Evolutionary conservation across 176 grass and related monocot genomes (phyloP), one percentile per base, ranked within the genome.

Genomic region (Triticum urartu): DNA sequence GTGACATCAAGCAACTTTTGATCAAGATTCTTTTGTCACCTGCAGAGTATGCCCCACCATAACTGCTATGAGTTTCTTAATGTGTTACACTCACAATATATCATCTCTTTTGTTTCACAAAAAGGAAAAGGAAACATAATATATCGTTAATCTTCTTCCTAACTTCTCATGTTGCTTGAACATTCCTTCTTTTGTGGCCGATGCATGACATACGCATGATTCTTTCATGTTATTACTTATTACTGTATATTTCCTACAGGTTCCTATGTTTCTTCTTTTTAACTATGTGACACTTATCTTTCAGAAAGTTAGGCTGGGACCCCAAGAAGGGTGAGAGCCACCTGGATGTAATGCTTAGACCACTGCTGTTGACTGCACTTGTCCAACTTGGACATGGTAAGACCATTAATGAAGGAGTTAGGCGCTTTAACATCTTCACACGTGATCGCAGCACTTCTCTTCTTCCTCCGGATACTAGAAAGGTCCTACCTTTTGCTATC

Each of bases 291-390:
- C 61, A 50, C 79, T 20, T 75, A 5, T 68, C 83, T 84, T 71
- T 80, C 86, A 98, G 96, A 85, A 98, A 88, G 60, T 90, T 98
- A 86, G 96, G 92, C 50, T 98, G 96, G 96, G 92, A 94, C 58
- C 86, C 52, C 30, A 97, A 94, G 56, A 71, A 86, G 18, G 64
- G 86, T 68, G 95, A 97, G 81, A 91, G 79, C 62, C 86, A 97
- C 88, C 79, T 94, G 65, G 86, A 94, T 82, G 83, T 74, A 39
- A 92, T 97, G 92, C 90, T 97, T 48, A 97, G 95, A 89, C 76
- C 85, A 76, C 5, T 87, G 62, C 78, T 97, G 67, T 90, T 97
- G 81, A 79, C n/a, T 84, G 88, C 90, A 70, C 92, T 94, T 89
- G 90, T 94, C 33, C 84, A 48, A 83, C 81, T 94, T 74, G 92